A percentile compares a stretch with the other conserved stretches of the same genome.
Evolutionary conservation across 345 rosid species (phyloP).

Genomic region (Zanthoxylum bungeanum): DNA sequence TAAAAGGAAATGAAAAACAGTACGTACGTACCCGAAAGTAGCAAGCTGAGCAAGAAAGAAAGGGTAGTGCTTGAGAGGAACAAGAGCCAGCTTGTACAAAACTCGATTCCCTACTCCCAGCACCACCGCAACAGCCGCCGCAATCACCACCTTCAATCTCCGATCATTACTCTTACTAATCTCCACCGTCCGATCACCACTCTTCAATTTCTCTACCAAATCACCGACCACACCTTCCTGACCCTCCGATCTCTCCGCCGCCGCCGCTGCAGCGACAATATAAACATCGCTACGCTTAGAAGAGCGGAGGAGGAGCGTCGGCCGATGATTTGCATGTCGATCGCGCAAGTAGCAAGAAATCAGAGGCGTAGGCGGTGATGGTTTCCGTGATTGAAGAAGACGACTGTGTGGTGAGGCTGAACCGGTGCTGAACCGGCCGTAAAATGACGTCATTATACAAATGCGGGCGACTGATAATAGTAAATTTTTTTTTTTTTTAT

Average conservation of each 20-base stretch:
- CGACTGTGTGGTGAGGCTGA: constrained; percentile 17
- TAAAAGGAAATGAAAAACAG: too few species aligned
- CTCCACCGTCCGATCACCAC: constrained; percentile 27
- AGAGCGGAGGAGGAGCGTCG: constrained; percentile 31
- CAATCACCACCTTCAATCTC: constrained; percentile 52
- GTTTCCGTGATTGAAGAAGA: constrained; percentile 23
- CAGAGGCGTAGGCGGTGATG: constrained; percentile 18
- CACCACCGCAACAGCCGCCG: constrained; percentile 69
- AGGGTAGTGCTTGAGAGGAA: constrained; percentile 86
- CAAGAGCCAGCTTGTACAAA: constrained; percentile 73
- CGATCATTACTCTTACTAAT: constrained; percentile 18
- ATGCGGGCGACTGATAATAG: not conserved
- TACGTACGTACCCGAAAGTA: constrained; percentile 78
- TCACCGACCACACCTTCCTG: constrained; percentile 39
- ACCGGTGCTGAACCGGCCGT: constrained; percentile 43
- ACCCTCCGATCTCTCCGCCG: constrained; percentile 36
- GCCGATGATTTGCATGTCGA: constrained; percentile 19
- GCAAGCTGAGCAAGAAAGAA: constrained; percentile 98
- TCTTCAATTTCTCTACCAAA: constrained; percentile 16
- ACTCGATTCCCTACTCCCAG: constrained; percentile 91
- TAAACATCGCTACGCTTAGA: constrained; percentile 25
- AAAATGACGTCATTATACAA: constrained; percentile 46
- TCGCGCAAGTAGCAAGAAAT: constrained; percentile 25
- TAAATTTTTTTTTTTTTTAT: not conserved
- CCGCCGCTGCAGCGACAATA: constrained; percentile 29